phyloP scores from a whole-genome alignment of 2,329 filamentous ascomycete species.

The Penicillium italicum region DNA sequence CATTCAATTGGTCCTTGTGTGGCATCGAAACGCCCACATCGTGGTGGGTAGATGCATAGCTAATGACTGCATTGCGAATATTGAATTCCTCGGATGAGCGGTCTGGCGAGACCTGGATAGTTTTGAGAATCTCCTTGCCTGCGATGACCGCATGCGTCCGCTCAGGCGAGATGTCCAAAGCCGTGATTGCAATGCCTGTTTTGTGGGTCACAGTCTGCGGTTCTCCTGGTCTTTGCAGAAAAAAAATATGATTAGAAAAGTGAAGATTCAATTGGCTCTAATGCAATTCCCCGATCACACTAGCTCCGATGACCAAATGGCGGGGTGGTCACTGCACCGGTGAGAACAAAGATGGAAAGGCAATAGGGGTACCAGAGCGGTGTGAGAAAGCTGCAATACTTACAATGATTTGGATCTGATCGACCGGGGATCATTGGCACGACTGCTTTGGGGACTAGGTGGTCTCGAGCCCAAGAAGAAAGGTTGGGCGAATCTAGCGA shows the following conservation, averaged over 20 bases:
- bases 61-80: conserved; percentile 58
- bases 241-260: conserved; percentile 12
- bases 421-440: conserved; percentile 29
- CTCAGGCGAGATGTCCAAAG: conserved; percentile 61
- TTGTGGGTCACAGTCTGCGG: conserved; percentile 58
- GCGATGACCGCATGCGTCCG: conserved; percentile 62
- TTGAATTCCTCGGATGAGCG: conserved; percentile 61
- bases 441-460: conserved; percentile 48
- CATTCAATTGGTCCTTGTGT: conserved; percentile 57
- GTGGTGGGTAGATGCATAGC: conserved; percentile 53
- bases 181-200: conserved; percentile 61
- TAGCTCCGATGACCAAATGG: conserved; percentile 9
- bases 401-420: conserved; percentile 42
- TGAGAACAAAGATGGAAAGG: not conserved
- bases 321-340: conserved; percentile 1
- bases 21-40: conserved; percentile 46
- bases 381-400: conserved; percentile 21
- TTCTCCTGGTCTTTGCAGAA: conserved; percentile 35
- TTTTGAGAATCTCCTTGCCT: conserved; percentile 64
- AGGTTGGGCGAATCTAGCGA: conserved; percentile 53
- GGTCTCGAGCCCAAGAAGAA: conserved; percentile 54
- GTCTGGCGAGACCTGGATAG: conserved; percentile 56
- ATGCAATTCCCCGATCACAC: conserved; percentile 1
- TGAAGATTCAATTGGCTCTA: conserved; percentile 23
- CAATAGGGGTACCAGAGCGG: conserved; percentile 11